Evolutionary conservation across 1,284 basidiomycete genomes (phyloP).

Genomic region (Cryptococcus sp.): DNA sequence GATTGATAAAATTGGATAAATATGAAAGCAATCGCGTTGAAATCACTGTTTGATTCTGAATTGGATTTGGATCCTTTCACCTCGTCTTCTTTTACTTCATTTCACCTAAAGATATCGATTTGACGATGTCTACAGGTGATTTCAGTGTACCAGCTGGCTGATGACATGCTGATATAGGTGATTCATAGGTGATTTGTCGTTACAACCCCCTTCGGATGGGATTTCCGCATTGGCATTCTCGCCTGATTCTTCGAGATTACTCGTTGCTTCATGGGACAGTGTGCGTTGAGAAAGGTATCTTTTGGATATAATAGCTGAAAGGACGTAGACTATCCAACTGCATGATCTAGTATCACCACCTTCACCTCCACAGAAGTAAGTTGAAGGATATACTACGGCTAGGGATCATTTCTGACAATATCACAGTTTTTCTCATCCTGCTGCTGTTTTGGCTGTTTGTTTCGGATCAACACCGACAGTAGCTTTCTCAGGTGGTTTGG

Average conservation of each 20-base stretch:
- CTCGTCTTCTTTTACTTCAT: background rate
- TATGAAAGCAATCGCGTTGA: background rate
- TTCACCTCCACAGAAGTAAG: constrained; percentile 33
- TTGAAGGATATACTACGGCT: background rate
- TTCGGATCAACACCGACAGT: constrained; percentile 44
- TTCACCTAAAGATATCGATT: background rate
- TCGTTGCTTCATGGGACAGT: constrained; percentile 84
- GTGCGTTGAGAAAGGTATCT: constrained; percentile 51
- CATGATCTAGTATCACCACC: constrained; percentile 36
- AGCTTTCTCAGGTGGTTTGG: constrained; percentile 49
- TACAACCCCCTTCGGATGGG: constrained; percentile 73
- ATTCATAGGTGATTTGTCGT: constrained; percentile 31
- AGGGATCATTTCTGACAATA: background rate
- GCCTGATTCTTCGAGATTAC: constrained; percentile 69
- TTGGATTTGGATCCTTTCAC: background rate
- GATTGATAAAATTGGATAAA: too few species aligned
- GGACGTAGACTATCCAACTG: constrained; percentile 41
- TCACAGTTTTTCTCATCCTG: constrained; percentile 41
- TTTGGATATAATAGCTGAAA: constrained; percentile 10
- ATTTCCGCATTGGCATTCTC: constrained; percentile 76
- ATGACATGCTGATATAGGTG: background rate
- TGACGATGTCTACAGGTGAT: constrained; percentile 33
- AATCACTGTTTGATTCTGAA: background rate
- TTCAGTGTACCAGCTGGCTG: background rate
- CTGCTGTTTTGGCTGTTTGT: constrained; percentile 43